Evolutionary conservation across 2,329 filamentous ascomycete genomes (phyloP).

Genomic region (Fusarium stilboides): DNA sequence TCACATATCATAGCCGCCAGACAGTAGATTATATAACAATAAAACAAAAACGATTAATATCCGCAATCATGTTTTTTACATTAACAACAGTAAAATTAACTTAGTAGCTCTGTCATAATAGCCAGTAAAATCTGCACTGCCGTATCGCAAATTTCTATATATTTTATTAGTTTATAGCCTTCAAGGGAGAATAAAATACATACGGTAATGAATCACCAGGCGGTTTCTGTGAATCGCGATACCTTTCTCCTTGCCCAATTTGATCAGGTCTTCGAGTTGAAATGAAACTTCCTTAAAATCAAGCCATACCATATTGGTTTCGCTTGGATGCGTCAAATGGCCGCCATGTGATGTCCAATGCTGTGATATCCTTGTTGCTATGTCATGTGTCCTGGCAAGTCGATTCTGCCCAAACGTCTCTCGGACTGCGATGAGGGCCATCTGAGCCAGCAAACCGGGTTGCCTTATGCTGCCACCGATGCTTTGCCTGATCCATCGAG

Average conservation of each 20-base stretch:
- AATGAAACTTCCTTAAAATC: constrained; percentile 75
- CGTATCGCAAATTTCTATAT: no score
- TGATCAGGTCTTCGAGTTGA: constrained; percentile 54
- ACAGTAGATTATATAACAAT: no score
- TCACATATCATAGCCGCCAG: no score
- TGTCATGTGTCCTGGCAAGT: constrained; percentile 68
- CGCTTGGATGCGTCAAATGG: constrained; percentile 77
- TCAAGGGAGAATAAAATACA: no score
- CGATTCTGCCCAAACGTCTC: constrained; percentile 58
- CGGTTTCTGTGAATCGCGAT: constrained; percentile 58
- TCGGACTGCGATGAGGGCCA: constrained; percentile 76
- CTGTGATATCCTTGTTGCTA: constrained; percentile 74
- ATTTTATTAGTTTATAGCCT: no score
- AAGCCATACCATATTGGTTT: constrained; percentile 93
- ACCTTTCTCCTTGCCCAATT: constrained; percentile 59
- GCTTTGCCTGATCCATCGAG: constrained; percentile 71
- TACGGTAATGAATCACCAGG: constrained; percentile 63
- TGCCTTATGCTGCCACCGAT: constrained; percentile 83
- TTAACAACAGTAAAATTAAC: no score
- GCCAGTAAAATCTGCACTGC: no score
- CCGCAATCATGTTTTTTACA: no score
- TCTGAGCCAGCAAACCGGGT: constrained; percentile 78
- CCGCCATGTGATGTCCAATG: constrained; percentile 81
- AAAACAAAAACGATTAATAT: no score
- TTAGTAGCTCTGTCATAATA: no score